A percentile compares a stretch with the other conserved stretches of the same genome.
Conservation (phyloP, 2,329 filamentous ascomycete genomes). For the Aspergillus nomiae region DNA sequence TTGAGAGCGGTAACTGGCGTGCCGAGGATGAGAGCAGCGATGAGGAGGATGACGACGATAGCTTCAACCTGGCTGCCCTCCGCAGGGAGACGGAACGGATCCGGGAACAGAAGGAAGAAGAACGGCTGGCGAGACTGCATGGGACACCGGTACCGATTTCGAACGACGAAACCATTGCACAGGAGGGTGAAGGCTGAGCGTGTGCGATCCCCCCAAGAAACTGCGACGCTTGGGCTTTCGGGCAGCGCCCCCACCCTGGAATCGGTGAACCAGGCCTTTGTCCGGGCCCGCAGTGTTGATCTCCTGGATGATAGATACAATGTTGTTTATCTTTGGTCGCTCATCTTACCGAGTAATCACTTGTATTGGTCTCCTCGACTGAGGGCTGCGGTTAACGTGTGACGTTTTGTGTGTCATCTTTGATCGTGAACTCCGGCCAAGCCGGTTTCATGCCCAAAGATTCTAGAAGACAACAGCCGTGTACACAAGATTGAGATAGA, state of each 20-base stretch:
- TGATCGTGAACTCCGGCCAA: slow-evolving; percentile 8
- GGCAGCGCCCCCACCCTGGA: slow-evolving; percentile 26
- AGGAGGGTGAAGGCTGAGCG: slow-evolving; percentile 32
- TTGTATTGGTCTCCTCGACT: slow-evolving; percentile 25
- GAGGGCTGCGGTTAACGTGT: slow-evolving; percentile 26
- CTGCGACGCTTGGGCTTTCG: slow-evolving; percentile 30
- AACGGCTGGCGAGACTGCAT: slow-evolving; percentile 53
- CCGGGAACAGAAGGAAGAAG: slow-evolving; percentile 74
- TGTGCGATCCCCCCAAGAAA: slow-evolving; percentile 20
- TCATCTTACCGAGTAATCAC: slow-evolving; percentile 13
- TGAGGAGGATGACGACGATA: slow-evolving; percentile 59
- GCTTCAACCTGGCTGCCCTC: slow-evolving; percentile 81
- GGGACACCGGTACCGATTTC: slow-evolving; percentile 28
- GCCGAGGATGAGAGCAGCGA: slow-evolving; percentile 65
- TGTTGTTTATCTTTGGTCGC: slow-evolving; percentile 17
- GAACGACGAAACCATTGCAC: slow-evolving; percentile 21
- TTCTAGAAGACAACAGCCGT: slow-evolving; percentile 20
- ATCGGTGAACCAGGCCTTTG: slow-evolving; percentile 20
- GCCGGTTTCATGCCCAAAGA: neutral
- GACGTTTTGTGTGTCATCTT: slow-evolving; percentile 22
- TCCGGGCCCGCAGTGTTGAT: slow-evolving; percentile 26
- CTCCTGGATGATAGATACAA: slow-evolving; percentile 28
- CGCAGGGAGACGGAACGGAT: slow-evolving; percentile 81
- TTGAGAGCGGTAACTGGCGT: slow-evolving; percentile 94
- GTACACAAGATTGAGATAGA: slow-evolving; percentile 25